Percentiles rank a stretch among this genome's conserved stretches.
phyloP scores from a whole-genome alignment of 306 rosid genomes.

The Luffa acutangula region DNA sequence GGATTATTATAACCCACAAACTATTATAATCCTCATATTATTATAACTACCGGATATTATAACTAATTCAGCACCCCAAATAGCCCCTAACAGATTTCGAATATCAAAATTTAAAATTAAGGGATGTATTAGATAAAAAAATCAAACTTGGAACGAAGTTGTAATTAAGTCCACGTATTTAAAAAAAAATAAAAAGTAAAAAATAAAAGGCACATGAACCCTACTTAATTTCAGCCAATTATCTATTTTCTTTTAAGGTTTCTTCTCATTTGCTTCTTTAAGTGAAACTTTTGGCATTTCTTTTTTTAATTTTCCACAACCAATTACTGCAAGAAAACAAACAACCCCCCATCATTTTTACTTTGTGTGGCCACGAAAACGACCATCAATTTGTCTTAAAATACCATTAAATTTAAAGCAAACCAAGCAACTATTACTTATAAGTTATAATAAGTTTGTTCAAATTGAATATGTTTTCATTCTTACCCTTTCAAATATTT shows the following conservation, averaged over 20 bases:
- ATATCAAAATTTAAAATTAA: no score
- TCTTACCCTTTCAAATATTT: not conserved
- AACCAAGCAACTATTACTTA: not conserved
- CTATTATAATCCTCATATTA: no score
- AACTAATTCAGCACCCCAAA: no score
- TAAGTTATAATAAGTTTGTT: not conserved
- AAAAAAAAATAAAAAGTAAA: no score
- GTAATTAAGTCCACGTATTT: no score
- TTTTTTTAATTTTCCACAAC: not conserved
- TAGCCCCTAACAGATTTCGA: no score
- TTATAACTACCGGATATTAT: no score
- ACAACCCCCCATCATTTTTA: not conserved
- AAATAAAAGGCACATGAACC: not conserved
- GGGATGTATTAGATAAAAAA: no score
- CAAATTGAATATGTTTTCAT: not conserved
- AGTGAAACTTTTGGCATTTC: not conserved
- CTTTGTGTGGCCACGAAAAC: not conserved
- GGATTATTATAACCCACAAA: no score
- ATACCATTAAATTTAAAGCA: not conserved
- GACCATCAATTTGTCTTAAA: not conserved
- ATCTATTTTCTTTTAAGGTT: not conserved
- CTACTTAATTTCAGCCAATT: not conserved
- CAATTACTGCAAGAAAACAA: not conserved
- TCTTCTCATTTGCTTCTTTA: not conserved
- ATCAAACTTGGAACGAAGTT: no score